Base-by-base conservation (phyloP, 192 early-diverging fungal genomes). In the Podochytrium sp. region DNA sequence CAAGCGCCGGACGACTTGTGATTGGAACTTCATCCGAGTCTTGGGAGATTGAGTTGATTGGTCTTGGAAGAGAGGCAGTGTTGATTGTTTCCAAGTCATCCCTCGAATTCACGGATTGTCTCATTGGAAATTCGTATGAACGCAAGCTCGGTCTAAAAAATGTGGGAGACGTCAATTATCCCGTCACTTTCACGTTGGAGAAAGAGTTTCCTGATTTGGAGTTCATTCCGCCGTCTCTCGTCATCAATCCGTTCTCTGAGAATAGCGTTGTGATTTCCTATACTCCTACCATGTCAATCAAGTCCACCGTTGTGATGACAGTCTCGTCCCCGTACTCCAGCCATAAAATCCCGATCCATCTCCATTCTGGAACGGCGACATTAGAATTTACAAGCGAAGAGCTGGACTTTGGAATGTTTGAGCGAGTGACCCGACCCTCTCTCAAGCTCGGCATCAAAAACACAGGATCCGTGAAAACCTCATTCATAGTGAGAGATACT, bases 101-200 rank as follows among this genome's bases (percentile, higher is more conserved):
- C 3, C 65, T 90, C 2, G 83, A 85, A n/a, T 90, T 89, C 57
- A 69, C 81, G 25, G 87, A 90, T 52, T 90, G 88, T 77, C 61
- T 90, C 20, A 90, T 90, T 61, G 88, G 88, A 59, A 90, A 90
- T 74, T 73, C 84, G 2, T 90, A 90, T 68, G 87, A 89, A 62
- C 85, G 89, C 67, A 86, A 87, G 65, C 71, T 90, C 20, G 84
- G 83, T 10, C 70, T 90, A 18, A 90, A 90, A 75, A 90, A 90
- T 61, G 84, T 90, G 41, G 88, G 88, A 16, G 88, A 90, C 75
- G 88, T 90, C 50, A 90, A 90, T 61, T 90, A 90, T 76, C 88
- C 88, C 1, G 81, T 90, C 2, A 81, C 82, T 6, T 88, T 89
- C 66, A 80, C 75, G 40, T 71, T 89, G 42, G 87, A 90, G 40